These are phyloP conservation scores for Lentithecium fluviatile DNA, from an alignment of 495 filamentous ascomycete genomes.

Conservation along the genomic window DNA sequence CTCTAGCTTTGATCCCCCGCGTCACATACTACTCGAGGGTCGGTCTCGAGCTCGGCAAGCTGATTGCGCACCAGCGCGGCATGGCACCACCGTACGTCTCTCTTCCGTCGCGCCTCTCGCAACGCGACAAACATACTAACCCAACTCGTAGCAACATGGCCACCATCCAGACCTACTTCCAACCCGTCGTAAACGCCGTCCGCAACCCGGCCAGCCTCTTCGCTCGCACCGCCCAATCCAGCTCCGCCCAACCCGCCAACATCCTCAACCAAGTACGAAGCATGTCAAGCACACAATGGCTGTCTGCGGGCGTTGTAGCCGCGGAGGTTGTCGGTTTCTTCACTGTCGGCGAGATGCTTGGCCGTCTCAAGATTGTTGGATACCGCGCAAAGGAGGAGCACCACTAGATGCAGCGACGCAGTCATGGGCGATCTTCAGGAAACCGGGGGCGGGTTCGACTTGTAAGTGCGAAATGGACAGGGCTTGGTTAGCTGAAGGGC, in stretches of 20 bases:
- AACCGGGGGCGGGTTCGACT: neutral
- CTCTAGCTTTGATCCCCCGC: slow-evolving; percentile 75
- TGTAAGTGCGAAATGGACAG: too few species aligned
- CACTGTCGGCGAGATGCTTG: slow-evolving; percentile 95
- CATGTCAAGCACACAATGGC: slow-evolving; percentile 65
- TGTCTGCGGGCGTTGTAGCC: slow-evolving; percentile 66
- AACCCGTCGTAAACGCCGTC: slow-evolving; percentile 64
- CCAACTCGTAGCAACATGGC: slow-evolving; percentile 58
- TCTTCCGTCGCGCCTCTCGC: neutral
- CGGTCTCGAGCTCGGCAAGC: slow-evolving; percentile 76
- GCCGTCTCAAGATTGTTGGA: slow-evolving; percentile 87
- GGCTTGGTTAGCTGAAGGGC: neutral
- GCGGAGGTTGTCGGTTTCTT: slow-evolving; percentile 96
- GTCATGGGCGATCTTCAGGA: neutral
- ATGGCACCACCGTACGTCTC: slow-evolving; percentile 89
- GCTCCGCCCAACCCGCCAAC: slow-evolving; percentile 48
- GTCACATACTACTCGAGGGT: slow-evolving; percentile 90
- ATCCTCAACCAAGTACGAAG: slow-evolving; percentile 66
- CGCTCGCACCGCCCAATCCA: slow-evolving; percentile 47
- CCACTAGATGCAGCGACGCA: slow-evolving; percentile 24
- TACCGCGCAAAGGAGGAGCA: slow-evolving; percentile 53
- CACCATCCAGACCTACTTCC: slow-evolving; percentile 85
- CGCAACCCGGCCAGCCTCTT: slow-evolving; percentile 60
- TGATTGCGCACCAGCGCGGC: slow-evolving; percentile 83
- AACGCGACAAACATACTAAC: slow-evolving; percentile 6